phyloP scores from a whole-genome alignment of 148 eudicot species.

The Cornus florida region DNA sequence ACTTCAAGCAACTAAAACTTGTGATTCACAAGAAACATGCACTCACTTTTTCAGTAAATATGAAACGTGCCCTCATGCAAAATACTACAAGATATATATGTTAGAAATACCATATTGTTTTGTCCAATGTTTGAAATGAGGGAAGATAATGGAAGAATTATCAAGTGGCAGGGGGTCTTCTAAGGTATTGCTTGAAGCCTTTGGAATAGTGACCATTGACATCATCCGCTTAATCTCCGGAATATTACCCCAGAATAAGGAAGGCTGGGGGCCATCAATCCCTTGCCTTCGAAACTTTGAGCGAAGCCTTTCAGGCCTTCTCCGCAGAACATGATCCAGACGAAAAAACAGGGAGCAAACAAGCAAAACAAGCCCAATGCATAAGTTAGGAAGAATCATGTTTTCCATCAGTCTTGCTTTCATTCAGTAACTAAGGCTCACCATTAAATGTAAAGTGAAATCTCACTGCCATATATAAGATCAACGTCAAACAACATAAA shows the following conservation, averaged over 20 bases:
- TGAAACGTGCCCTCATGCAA: too few species aligned
- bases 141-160: constrained; percentile 2
- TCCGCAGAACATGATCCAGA: not conserved
- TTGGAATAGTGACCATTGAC: not conserved
- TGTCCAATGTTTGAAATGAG: constrained; percentile 4
- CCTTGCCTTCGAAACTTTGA: constrained; percentile 8
- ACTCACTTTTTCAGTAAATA: not conserved
- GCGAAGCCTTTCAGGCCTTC: constrained; percentile 2
- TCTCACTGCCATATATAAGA: too few species aligned
- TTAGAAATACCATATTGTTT: constrained; percentile 5
- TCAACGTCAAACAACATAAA: too few species aligned
- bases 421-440: too few species aligned
- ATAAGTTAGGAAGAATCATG: too few species aligned
- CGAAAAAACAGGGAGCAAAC: too few species aligned
- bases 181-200: not conserved
- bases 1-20: too few species aligned
- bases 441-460: too few species aligned
- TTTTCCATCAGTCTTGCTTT: too few species aligned
- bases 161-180: not conserved
- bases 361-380: too few species aligned
- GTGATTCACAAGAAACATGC: not conserved
- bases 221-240: not conserved
- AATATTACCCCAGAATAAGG: not conserved
- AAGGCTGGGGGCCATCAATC: constrained; percentile 3
- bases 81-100: not conserved